A percentile compares a stretch with the other conserved stretches of the same genome.
phyloP scores from a whole-genome alignment of 1,284 basidiomycete genomes.

The Malassezia equina region DNA sequence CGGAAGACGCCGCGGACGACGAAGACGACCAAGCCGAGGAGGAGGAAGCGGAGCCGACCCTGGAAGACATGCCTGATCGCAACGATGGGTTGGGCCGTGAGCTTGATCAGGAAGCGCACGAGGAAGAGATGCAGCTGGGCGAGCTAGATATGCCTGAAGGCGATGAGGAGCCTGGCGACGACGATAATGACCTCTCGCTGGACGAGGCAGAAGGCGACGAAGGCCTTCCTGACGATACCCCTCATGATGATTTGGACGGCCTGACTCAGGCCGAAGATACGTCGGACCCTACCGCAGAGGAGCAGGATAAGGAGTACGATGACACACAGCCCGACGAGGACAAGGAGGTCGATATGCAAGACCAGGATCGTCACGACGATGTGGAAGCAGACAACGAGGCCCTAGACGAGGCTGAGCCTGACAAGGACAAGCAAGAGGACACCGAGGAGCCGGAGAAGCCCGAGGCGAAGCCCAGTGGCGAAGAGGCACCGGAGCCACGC shows the following conservation, averaged over 20 bases:
- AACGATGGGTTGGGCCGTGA: constrained; percentile 49
- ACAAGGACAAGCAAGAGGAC: constrained; percentile 22
- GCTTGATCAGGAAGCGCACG: constrained; percentile 38
- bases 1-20: constrained; percentile 25
- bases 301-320: constrained; percentile 45
- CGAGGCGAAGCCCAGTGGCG: constrained; percentile 16
- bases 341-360: constrained; percentile 3
- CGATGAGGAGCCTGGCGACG: constrained; percentile 22
- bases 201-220: constrained; percentile 11
- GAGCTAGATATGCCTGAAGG: constrained; percentile 21
- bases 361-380: neutral
- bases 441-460: constrained; percentile 23
- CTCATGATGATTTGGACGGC: constrained; percentile 23
- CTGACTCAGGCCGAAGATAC: constrained; percentile 19
- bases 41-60: constrained; percentile 35
- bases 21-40: constrained; percentile 22
- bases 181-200: constrained; percentile 1
- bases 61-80: constrained; percentile 46
- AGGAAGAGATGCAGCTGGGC: constrained; percentile 44
- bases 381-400: neutral
- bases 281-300: constrained; percentile 5
- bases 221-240: constrained; percentile 3
- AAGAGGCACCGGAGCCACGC: neutral
- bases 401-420: constrained; percentile 8
- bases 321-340: constrained; percentile 40